These are phyloP conservation scores for Cryptococcus depauperatus DNA, from an alignment of 1,284 basidiomycete species.

Conservation along the genomic window DNA sequence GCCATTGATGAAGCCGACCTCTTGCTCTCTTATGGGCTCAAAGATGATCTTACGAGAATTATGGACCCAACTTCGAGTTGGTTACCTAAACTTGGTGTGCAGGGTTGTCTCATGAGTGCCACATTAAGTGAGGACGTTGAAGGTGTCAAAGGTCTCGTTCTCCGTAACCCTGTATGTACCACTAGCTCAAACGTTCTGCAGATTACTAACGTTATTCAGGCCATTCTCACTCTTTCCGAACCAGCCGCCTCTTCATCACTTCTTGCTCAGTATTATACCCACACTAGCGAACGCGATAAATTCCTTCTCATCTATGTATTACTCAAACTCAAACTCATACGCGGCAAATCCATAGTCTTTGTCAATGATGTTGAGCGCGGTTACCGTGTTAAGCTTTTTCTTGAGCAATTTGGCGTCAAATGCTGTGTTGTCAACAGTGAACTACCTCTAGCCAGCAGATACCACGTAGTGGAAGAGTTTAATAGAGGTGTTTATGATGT, in stretches of 20 bases:
- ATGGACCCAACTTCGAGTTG: constrained; percentile 53
- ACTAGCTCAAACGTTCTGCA: background rate
- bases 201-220: constrained; percentile 48
- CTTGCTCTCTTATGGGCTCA: constrained; percentile 93
- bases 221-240: constrained; percentile 76
- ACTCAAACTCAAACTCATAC: constrained; percentile 62
- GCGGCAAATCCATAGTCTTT: constrained; percentile 94
- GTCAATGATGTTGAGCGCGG: constrained; percentile 94
- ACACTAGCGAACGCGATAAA: constrained; percentile 48
- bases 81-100: constrained; percentile 74
- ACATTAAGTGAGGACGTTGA: constrained; percentile 96
- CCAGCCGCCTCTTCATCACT: constrained; percentile 59
- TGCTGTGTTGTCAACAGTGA: constrained; percentile 95
- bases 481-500: constrained; percentile 98
- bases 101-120: constrained; percentile 94
- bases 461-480: constrained; percentile 97
- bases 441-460: constrained; percentile 89
- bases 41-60: constrained; percentile 80
- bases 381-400: constrained; percentile 70
- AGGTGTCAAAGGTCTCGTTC: constrained; percentile 73
- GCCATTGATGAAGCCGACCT: constrained; percentile 98
- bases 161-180: constrained; percentile 74
- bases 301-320: constrained; percentile 44
- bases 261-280: constrained; percentile 73
- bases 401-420: constrained; percentile 96